phyloP scores from a whole-genome alignment of 495 filamentous ascomycete species.

The Aspergillus baeticus region DNA sequence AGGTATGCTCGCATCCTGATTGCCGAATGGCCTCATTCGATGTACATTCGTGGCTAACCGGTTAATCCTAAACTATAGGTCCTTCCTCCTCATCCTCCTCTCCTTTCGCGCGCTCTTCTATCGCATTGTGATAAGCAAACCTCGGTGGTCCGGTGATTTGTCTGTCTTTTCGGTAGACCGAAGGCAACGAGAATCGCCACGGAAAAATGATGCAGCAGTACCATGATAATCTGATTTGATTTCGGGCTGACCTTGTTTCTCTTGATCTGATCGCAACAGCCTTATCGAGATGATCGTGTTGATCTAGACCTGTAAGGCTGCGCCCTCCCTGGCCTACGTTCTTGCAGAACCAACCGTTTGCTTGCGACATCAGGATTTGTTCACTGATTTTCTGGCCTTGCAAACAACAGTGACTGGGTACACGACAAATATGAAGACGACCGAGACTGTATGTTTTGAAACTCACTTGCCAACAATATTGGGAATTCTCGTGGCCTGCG shows the following conservation, averaged over 20 bases:
- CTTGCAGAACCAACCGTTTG: neutral
- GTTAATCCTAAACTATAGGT: slow-evolving; percentile 34
- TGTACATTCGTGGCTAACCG: slow-evolving; percentile 28
- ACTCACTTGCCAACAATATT: slow-evolving; percentile 21
- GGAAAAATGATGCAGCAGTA: slow-evolving; percentile 39
- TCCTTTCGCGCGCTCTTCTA: slow-evolving; percentile 38
- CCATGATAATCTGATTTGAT: slow-evolving; percentile 45
- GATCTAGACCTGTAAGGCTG: slow-evolving; percentile 53
- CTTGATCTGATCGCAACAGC: slow-evolving; percentile 51
- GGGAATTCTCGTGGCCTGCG: neutral
- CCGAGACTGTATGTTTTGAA: slow-evolving; percentile 41
- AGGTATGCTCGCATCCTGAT: slow-evolving; percentile 50
- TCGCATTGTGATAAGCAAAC: slow-evolving; percentile 39
- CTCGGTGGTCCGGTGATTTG: slow-evolving; percentile 35
- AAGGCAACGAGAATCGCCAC: slow-evolving; percentile 32
- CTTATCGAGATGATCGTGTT: slow-evolving; percentile 52
- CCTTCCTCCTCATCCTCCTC: slow-evolving; percentile 36
- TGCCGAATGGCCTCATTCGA: neutral
- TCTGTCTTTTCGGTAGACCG: slow-evolving; percentile 30
- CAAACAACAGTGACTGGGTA: slow-evolving; percentile 74
- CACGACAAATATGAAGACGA: slow-evolving; percentile 83
- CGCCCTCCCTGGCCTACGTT: neutral
- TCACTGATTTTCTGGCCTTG: slow-evolving; percentile 3
- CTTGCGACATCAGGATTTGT: slow-evolving; percentile 10
- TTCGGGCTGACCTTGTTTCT: slow-evolving; percentile 56